phyloP scores from a whole-genome alignment of 2,329 filamentous ascomycete species.

The Cercospora zeina region DNA sequence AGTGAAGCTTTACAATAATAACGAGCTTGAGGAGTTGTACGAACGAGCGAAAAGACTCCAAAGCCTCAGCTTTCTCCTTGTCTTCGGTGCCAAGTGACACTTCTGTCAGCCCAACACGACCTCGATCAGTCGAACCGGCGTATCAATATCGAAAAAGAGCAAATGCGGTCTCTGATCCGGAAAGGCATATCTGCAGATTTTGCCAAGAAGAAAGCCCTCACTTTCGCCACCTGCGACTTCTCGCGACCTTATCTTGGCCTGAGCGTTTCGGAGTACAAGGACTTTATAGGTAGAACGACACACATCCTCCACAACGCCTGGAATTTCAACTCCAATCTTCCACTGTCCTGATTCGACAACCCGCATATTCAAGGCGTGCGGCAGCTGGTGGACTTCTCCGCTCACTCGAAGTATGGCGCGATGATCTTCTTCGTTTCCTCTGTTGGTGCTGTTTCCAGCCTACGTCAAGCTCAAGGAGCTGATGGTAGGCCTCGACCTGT shows the following conservation, averaged over 20 bases:
- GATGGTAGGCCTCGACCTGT: slow-evolving; percentile 28
- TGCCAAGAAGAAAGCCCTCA: slow-evolving; percentile 24
- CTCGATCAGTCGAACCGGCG: slow-evolving; percentile 25
- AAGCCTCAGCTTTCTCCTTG: slow-evolving; percentile 6
- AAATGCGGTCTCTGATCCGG: slow-evolving; percentile 25
- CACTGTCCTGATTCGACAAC: slow-evolving; percentile 37
- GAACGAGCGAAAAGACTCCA: slow-evolving; percentile 17
- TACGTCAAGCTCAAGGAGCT: slow-evolving; percentile 12
- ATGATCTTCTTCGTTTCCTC: slow-evolving; percentile 44
- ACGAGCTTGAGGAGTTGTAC: slow-evolving; percentile 27
- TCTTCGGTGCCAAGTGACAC: neutral
- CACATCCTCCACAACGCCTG: slow-evolving; percentile 43
- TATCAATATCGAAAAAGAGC: slow-evolving; percentile 26
- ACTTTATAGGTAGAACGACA: slow-evolving; percentile 30
- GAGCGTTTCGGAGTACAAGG: slow-evolving; percentile 25
- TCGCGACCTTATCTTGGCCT: slow-evolving; percentile 34
- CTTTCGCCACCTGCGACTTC: slow-evolving; percentile 33
- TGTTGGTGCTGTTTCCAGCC: slow-evolving; percentile 40
- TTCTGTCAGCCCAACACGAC: slow-evolving; percentile 1
- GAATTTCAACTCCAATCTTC: slow-evolving; percentile 43
- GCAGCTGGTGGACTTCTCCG: slow-evolving; percentile 36
- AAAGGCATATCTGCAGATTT: slow-evolving; percentile 34
- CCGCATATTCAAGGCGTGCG: slow-evolving; percentile 36
- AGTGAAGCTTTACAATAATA: slow-evolving; percentile 21
- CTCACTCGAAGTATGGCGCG: slow-evolving; percentile 29